A percentile compares a stretch with the other conserved stretches of the same genome.
These are phyloP conservation scores for Lachnellula arida DNA, from an alignment of 2,329 filamentous ascomycete genomes.

Conservation along the genomic window DNA sequence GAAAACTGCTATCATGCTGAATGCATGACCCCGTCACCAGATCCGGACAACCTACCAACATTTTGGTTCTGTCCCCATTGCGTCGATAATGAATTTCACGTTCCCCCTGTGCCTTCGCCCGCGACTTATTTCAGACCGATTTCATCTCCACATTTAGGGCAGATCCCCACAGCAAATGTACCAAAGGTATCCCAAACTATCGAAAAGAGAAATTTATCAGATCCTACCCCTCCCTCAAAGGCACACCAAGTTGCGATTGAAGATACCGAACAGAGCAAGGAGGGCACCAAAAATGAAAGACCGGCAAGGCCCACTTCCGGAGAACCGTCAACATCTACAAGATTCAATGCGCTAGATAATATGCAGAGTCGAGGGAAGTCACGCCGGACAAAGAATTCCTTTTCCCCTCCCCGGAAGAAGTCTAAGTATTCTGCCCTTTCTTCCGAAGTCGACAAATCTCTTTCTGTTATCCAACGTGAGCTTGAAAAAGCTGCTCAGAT, in stretches of 20 bases:
- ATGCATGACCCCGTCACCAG: slow-evolving; percentile 19
- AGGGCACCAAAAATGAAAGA: neutral
- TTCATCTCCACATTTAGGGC: neutral
- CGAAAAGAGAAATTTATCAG: neutral
- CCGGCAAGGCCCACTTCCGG: neutral
- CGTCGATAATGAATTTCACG: slow-evolving; percentile 13
- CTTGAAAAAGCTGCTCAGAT: slow-evolving; percentile 14
- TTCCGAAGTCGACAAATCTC: slow-evolving; percentile 20
- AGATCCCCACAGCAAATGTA: neutral
- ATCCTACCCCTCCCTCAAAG: neutral
- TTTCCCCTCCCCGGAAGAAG: slow-evolving; percentile 17
- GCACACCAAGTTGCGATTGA: neutral
- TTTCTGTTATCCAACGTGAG: slow-evolving; percentile 17
- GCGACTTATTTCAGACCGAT: slow-evolving; percentile 3
- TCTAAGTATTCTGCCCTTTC: slow-evolving; percentile 21
- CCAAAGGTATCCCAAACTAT: neutral
- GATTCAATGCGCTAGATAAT: neutral
- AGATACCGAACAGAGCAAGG: neutral
- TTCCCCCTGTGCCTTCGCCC: slow-evolving; percentile 8
- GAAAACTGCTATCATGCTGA: slow-evolving; percentile 15
- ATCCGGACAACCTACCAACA: slow-evolving; percentile 10
- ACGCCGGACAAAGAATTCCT: slow-evolving; percentile 2
- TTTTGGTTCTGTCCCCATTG: slow-evolving; percentile 25
- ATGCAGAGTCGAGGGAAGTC: neutral
- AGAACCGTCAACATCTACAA: neutral